phyloP scores from a whole-genome alignment of 2,329 filamentous ascomycete genomes.

The Diplodia intermedia region DNA sequence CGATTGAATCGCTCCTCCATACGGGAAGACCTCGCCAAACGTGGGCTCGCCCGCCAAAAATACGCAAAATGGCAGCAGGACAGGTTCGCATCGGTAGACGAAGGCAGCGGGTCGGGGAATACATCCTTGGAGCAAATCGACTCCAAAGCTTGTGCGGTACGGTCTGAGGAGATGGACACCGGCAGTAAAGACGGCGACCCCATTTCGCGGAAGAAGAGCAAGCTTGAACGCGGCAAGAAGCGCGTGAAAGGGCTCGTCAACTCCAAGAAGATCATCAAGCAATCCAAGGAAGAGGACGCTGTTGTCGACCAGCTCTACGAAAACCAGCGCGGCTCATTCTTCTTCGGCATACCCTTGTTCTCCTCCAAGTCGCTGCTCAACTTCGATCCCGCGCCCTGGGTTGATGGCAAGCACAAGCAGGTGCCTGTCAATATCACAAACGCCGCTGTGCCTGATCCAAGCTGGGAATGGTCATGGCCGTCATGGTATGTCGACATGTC shows the following conservation, averaged over 20 bases:
- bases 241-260: constrained; percentile 33
- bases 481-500: constrained; percentile 78
- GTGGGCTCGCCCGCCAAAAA: constrained; percentile 41
- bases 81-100: constrained; percentile 14
- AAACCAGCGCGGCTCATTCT: constrained; percentile 88
- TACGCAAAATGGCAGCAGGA: constrained; percentile 44
- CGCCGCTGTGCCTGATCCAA: constrained; percentile 91
- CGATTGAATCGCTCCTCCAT: constrained; percentile 40
- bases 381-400: constrained; percentile 87
- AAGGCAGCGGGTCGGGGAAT: constrained; percentile 2
- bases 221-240: constrained; percentile 41
- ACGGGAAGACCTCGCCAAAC: constrained; percentile 37
- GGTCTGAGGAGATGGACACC: constrained; percentile 11
- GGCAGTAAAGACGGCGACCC: constrained; percentile 26
- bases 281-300: constrained; percentile 40
- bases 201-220: constrained; percentile 35
- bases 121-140: constrained; percentile 25
- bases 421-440: constrained; percentile 77
- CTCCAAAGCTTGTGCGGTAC: constrained; percentile 7
- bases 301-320: constrained; percentile 88
- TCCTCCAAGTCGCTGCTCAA: constrained; percentile 83
- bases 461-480: constrained; percentile 88
- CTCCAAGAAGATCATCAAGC: constrained; percentile 42
- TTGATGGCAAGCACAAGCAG: constrained; percentile 65
- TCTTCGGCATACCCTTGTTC: constrained; percentile 91